Evolutionary conservation across 225 moss, liverwort and hornwort species (phyloP).

Genomic region (Antitrichia curtipendula): DNA sequence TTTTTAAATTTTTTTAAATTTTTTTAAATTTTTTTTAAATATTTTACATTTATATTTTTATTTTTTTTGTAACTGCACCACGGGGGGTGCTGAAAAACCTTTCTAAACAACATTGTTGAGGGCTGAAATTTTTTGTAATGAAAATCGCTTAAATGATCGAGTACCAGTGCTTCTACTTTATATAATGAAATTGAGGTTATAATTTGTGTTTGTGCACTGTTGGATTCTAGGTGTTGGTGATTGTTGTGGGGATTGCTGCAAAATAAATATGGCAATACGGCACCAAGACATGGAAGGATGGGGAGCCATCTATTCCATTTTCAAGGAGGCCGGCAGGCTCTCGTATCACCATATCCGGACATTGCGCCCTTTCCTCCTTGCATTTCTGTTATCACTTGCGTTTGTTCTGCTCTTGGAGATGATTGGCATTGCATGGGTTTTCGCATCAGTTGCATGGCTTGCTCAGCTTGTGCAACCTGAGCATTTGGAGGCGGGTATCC

Average conservation of each 20-base stretch:
- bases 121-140: too few species aligned
- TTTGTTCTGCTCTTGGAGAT: not conserved
- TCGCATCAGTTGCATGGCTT: not conserved
- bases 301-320: not conserved
- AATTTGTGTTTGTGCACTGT: too few species aligned
- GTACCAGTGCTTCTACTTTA: too few species aligned
- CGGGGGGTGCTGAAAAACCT: too few species aligned
- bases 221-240: not conserved
- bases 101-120: too few species aligned
- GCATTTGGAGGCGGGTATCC: not conserved
- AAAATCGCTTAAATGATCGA: too few species aligned
- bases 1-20: too few species aligned
- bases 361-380: not conserved
- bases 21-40: too few species aligned
- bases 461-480: not conserved
- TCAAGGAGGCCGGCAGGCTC: not conserved
- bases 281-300: not conserved
- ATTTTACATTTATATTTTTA: too few species aligned
- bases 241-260: not conserved
- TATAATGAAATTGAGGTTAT: too few species aligned
- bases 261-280: not conserved
- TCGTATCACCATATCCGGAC: not conserved
- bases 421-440: not conserved
- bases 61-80: too few species aligned
- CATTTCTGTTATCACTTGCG: not conserved